A percentile compares a stretch with the other conserved stretches of the same genome.
These are phyloP conservation scores for Euclidium syriacum DNA, from an alignment of 345 rosid genomes.

Conservation along the genomic window DNA sequence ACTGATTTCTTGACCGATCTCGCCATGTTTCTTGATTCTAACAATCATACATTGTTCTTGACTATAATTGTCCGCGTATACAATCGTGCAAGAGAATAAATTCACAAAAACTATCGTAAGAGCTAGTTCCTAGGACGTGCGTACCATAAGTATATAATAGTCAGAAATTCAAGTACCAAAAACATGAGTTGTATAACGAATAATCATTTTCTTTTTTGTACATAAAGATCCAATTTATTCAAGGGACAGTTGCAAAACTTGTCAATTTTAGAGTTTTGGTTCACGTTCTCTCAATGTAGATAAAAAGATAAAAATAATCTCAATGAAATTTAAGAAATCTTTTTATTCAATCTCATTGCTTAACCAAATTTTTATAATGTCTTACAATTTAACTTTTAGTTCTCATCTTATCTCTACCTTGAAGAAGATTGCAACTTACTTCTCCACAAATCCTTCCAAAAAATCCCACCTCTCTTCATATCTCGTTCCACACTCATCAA, in stretches of 20 bases:
- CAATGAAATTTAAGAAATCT: too few species aligned
- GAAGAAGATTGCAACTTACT: neutral
- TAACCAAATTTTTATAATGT: neutral
- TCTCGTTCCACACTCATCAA: conserved; percentile 1
- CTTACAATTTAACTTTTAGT: neutral
- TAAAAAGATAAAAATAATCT: too few species aligned
- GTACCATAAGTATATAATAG: conserved; percentile 2
- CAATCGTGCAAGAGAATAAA: neutral
- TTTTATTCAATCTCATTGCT: too few species aligned
- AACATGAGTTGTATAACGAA: neutral
- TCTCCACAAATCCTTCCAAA: conserved; percentile 7
- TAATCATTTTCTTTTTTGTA: neutral
- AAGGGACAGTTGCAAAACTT: too few species aligned
- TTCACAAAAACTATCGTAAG: neutral
- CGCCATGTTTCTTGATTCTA: conserved; percentile 20
- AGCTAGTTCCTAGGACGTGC: conserved; percentile 26
- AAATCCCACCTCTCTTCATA: neutral
- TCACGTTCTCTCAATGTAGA: too few species aligned
- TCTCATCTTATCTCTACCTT: neutral
- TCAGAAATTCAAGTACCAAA: neutral
- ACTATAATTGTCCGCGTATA: neutral
- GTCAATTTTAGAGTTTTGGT: too few species aligned
- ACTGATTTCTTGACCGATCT: conserved; percentile 42
- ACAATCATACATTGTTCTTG: neutral
- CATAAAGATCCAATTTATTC: neutral